phyloP scores from a whole-genome alignment of 352 stramenopile species.

The Globisporangium recalcitrans region DNA sequence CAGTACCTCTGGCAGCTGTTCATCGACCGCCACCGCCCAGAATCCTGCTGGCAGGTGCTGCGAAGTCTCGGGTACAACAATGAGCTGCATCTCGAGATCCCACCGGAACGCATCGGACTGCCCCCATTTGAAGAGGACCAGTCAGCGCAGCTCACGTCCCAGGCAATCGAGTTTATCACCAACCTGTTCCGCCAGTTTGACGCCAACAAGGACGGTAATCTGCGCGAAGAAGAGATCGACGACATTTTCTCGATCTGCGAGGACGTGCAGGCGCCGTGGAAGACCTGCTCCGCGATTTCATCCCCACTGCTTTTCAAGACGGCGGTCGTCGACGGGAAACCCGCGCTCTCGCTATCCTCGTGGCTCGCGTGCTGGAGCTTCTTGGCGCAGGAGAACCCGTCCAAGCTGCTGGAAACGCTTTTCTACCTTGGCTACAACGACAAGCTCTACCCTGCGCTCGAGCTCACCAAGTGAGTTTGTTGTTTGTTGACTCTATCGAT shows the following conservation, averaged over 20 bases:
- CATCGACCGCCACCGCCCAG: conserved; percentile 85
- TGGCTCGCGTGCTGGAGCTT: conserved; percentile 75
- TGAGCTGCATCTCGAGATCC: conserved; percentile 72
- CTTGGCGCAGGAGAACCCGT: conserved; percentile 69
- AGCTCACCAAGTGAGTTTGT: conserved; percentile 54
- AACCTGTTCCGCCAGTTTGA: conserved; percentile 82
- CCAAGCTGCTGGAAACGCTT: conserved; percentile 66
- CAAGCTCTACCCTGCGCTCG: conserved; percentile 54
- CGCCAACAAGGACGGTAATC: conserved; percentile 71
- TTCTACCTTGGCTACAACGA: conserved; percentile 85
- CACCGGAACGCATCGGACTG: conserved; percentile 51
- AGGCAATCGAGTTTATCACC: conserved; percentile 65
- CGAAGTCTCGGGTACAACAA: conserved; percentile 82
- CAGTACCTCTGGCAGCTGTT: conserved; percentile 84
- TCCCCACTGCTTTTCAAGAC: conserved; percentile 53
- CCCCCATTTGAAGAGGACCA: conserved; percentile 60
- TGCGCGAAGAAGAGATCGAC: conserved; percentile 61
- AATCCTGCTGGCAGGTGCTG: conserved; percentile 85
- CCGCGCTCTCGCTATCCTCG: conserved; percentile 43
- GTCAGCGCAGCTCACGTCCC: conserved; percentile 67
- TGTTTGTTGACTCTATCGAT: not conserved
- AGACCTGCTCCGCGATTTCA: conserved; percentile 50
- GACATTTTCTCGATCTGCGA: conserved; percentile 84
- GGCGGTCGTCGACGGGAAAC: conserved; percentile 45
- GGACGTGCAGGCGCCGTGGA: conserved; percentile 62